Percentiles rank a stretch among this genome's conserved stretches.
Evolutionary conservation across 192 early-diverging fungal genomes (phyloP).

Genomic region (Chytriomyces hyalinus): DNA sequence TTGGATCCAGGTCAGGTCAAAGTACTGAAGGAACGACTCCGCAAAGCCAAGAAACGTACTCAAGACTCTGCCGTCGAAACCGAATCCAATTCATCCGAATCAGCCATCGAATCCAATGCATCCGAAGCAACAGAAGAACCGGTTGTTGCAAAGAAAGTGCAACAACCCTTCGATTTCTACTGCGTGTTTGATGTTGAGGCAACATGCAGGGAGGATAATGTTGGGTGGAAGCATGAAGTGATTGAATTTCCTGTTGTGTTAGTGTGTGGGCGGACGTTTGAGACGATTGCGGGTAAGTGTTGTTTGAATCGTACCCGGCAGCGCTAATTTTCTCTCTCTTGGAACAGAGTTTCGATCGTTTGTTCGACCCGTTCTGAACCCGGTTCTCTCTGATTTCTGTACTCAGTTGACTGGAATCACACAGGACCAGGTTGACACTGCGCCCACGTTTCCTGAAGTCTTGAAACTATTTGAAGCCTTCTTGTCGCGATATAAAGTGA

Average conservation of each 20-base stretch:
- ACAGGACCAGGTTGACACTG: conserved; percentile 57
- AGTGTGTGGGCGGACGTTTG: conserved; percentile 61
- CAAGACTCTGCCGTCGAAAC: neutral
- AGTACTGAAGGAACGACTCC: conserved; percentile 8
- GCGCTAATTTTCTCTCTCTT: too few species aligned
- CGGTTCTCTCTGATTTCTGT: conserved; percentile 77
- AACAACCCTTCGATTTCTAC: conserved; percentile 65
- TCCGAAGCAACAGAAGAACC: neutral
- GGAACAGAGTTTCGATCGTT: conserved; percentile 70
- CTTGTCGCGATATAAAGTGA: conserved; percentile 15
- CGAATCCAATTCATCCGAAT: neutral
- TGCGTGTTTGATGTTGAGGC: conserved; percentile 79
- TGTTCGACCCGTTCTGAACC: conserved; percentile 70
- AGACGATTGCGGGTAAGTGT: conserved; percentile 47
- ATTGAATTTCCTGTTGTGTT: conserved; percentile 83
- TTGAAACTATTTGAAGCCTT: conserved; percentile 42
- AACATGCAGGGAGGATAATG: conserved; percentile 62
- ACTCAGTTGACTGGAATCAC: conserved; percentile 78
- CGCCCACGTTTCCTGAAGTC: conserved; percentile 41
- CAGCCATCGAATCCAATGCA: neutral
- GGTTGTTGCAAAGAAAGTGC: neutral
- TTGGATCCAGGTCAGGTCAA: conserved; percentile 5
- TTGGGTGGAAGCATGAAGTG: conserved; percentile 62
- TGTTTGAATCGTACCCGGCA: neutral
- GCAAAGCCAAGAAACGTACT: neutral